Percentiles rank a stretch among this genome's conserved stretches.
These are phyloP conservation scores for Groenewaldozyma auringiensis DNA, from an alignment of 1,139 yeast genomes.

Conservation along the genomic window DNA sequence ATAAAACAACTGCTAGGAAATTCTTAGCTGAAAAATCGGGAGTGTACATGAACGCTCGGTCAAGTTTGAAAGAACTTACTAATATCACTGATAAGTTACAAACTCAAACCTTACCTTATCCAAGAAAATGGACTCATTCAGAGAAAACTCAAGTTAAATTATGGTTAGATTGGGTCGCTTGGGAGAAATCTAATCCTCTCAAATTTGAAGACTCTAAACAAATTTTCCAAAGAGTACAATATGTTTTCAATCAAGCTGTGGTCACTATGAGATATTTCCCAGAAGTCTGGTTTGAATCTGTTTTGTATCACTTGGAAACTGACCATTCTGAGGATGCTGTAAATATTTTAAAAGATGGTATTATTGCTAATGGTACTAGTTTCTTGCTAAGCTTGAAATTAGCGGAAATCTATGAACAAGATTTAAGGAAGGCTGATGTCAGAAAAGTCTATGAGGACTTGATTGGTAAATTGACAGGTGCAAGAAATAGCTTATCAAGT, in stretches of 20 bases:
- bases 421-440: constrained; percentile 46
- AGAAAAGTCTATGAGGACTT: constrained; percentile 45
- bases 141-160: constrained; percentile 37
- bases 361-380: constrained; percentile 63
- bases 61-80: constrained; percentile 66
- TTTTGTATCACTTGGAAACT: constrained; percentile 31
- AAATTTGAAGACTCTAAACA: constrained; percentile 45
- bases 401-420: constrained; percentile 63
- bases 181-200: constrained; percentile 70
- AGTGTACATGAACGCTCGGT: constrained; percentile 84
- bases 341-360: constrained; percentile 47
- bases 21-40: constrained; percentile 77
- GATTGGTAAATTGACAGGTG: constrained; percentile 31
- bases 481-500: constrained; percentile 22
- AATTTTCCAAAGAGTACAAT: constrained; percentile 55
- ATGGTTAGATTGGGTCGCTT: constrained; percentile 72
- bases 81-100: constrained; percentile 45
- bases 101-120: constrained; percentile 35
- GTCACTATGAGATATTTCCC: constrained; percentile 63
- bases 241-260: constrained; percentile 66
- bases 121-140: constrained; percentile 28
- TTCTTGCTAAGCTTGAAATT: constrained; percentile 58
- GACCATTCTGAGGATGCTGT: constrained; percentile 22
- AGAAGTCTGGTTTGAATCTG: constrained; percentile 77
- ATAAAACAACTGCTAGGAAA: constrained; percentile 73